These are phyloP conservation scores for Sclerotinia nivalis DNA, from an alignment of 2,329 filamentous ascomycete genomes.

Conservation along the genomic window DNA sequence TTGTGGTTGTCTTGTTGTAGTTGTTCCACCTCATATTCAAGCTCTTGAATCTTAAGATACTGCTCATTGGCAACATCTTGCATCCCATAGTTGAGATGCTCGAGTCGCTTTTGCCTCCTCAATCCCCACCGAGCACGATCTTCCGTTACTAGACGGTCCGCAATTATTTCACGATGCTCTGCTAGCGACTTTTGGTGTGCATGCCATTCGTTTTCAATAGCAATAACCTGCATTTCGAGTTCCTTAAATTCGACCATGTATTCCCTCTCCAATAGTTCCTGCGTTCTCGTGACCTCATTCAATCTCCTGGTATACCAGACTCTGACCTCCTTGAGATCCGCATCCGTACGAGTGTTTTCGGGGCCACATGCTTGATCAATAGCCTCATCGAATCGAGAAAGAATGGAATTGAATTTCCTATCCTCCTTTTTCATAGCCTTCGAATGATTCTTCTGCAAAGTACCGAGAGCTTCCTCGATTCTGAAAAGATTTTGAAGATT, in stretches of 20 bases:
- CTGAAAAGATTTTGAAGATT: neutral
- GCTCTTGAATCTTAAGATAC: neutral
- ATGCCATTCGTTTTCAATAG: neutral
- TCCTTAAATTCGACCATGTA: neutral
- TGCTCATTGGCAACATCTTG: neutral
- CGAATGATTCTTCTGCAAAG: neutral
- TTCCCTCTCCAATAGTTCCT: neutral
- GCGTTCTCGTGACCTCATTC: neutral
- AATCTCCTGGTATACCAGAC: neutral
- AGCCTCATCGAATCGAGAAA: neutral
- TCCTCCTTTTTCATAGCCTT: neutral
- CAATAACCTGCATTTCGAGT: neutral
- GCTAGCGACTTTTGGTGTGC: neutral
- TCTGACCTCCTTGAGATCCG: neutral
- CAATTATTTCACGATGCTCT: too few relatives aligned
- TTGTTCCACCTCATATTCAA: neutral
- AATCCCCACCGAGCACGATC: neutral
- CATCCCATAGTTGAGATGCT: neutral
- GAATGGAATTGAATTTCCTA: neutral
- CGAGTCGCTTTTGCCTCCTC: neutral
- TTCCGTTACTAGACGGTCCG: neutral
- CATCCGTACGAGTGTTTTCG: too few relatives aligned
- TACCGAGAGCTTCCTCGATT: neutral
- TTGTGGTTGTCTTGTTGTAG: rapidly evolving
- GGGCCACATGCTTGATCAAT: neutral